Base-by-base conservation (phyloP, 805 yeast species). In the Yamadazyma laniorum region DNA sequence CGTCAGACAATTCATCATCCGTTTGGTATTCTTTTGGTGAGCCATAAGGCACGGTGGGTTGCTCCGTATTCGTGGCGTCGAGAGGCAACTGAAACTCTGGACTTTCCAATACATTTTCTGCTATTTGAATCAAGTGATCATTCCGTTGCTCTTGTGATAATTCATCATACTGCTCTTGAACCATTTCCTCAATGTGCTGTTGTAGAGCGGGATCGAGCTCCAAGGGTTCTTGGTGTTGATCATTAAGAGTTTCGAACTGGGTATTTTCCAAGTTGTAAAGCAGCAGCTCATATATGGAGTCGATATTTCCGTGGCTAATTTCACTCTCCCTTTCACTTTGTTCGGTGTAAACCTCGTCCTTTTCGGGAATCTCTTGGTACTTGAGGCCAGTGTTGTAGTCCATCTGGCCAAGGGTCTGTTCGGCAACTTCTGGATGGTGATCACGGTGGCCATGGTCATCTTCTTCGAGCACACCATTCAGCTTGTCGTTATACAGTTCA, bases 181-280 rank as follows among this genome's bases (percentile, higher is more conserved):
- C 32, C 25, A 31, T 18, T 6, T 32, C 25, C n/a, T 32, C 27
- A 13, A 39, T 32, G 6, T 36, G 35, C 13, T 31, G 29, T 9
- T 33, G 29, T n/a, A 40, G 25, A n/a, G 34, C 37, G 12, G 47
- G 42, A 21, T 36, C 42, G 11, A 39, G 26, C 19, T 32, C 40
- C 6, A 15, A 5, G 6, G n/a, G 12, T 5, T 5, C 17, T 15
- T 25, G 23, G 5, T 31, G 19, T 18, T 39, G 26, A 18, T 23
- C 34, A 8, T 25, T 22, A 8, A 23, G 15, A 5, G 22, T 27
- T n/a, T n/a, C n/a, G 25, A 37, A 32, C 7, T 34, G 30, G 15
- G 29, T 18, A 25, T 37, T 37, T 17, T 32, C 25, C 9, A 37
- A 22, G 19, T 28, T 32, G 15, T 37, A 37, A 3, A 36, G 13